These are phyloP conservation scores for Dinochytrium kinnereticum DNA, from an alignment of 371 early-diverging fungal species.

Conservation along the genomic window DNA sequence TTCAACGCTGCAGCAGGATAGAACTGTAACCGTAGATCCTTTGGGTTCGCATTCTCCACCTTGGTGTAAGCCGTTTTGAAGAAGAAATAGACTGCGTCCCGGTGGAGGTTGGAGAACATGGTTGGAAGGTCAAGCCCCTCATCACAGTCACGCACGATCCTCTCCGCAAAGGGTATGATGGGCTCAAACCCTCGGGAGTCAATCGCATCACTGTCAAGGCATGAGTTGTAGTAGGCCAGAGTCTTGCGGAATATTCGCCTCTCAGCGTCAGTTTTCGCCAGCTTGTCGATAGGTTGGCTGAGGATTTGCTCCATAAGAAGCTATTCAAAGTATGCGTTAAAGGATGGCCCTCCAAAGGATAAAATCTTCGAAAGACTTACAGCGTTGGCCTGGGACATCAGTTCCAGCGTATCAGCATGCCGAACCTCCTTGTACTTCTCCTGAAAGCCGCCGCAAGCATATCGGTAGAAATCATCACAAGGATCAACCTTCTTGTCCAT, in stretches of 20 bases:
- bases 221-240: conserved; percentile 39
- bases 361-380: conserved; percentile 7
- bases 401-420: conserved; percentile 32
- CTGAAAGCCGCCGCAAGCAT: conserved; percentile 45
- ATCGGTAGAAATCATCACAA: conserved; percentile 43
- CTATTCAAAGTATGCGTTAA: not conserved
- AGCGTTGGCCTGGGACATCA: conserved; percentile 38
- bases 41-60: conserved; percentile 22
- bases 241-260: conserved; percentile 30
- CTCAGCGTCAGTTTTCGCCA: conserved; percentile 25
- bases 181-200: conserved; percentile 35
- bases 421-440: conserved; percentile 28
- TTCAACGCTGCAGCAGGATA: conserved; percentile 40
- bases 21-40: conserved; percentile 37
- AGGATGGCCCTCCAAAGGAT: not conserved
- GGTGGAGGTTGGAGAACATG: conserved; percentile 31
- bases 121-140: conserved; percentile 19
- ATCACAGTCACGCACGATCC: conserved; percentile 21
- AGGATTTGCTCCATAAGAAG: conserved; percentile 42
- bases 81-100: conserved; percentile 29
- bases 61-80: conserved; percentile 35
- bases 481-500: conserved; percentile 36
- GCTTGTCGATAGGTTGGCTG: conserved; percentile 18
- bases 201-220: conserved; percentile 31
- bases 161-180: conserved; percentile 27